These are phyloP conservation scores for Trichoderma lentiforme DNA, from an alignment of 2,329 filamentous ascomycete species.

Conservation along the genomic window DNA sequence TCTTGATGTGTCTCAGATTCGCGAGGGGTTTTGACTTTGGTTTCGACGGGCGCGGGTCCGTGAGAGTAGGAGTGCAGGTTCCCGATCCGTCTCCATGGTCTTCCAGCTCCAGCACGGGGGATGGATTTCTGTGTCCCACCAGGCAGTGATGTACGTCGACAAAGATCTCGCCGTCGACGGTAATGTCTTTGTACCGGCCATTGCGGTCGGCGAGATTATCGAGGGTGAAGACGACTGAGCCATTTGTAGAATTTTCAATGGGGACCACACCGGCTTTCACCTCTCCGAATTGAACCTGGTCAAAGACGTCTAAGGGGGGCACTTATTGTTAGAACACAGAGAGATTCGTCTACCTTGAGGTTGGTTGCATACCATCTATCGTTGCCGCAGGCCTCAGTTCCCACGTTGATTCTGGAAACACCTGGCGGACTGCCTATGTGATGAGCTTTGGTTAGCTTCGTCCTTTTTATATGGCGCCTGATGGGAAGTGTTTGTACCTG, in stretches of 20 bases:
- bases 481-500: conserved; percentile 37
- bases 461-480: neutral
- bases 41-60: conserved; percentile 42
- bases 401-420: conserved; percentile 48
- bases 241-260: conserved; percentile 95
- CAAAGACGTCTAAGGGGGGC: conserved; percentile 65
- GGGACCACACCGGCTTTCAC: conserved; percentile 78
- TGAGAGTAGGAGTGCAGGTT: conserved; percentile 48
- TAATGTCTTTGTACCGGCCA: conserved; percentile 61
- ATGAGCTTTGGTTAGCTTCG: neutral
- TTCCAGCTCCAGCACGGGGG: conserved; percentile 29
- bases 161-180: conserved; percentile 80
- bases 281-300: conserved; percentile 64
- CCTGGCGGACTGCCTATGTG: conserved; percentile 42
- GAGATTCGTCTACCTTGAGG: neutral
- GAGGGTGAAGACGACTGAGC: conserved; percentile 83
- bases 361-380: conserved; percentile 42
- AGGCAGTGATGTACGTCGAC: conserved; percentile 87
- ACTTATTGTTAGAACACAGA: neutral
- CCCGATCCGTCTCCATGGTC: conserved; percentile 38
- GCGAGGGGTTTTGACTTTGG: conserved; percentile 47
- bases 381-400: conserved; percentile 49
- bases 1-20: conserved; percentile 61
- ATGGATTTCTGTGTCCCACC: conserved; percentile 51
- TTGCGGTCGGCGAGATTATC: conserved; percentile 80